Conservation (phyloP, 345 rosid species). For the Turnera subulata region DNA sequence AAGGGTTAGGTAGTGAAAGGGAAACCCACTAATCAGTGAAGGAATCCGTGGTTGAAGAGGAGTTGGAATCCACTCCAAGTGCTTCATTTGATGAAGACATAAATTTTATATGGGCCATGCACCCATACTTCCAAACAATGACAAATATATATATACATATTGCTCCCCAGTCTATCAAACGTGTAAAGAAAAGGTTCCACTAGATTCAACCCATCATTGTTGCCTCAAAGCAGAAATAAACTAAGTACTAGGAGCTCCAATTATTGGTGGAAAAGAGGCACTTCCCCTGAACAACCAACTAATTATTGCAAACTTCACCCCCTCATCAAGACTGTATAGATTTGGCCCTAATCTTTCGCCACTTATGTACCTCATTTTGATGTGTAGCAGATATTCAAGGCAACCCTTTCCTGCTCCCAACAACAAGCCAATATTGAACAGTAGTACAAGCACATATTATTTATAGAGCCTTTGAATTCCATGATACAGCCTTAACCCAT, state of each 20-base stretch:
- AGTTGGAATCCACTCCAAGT: conserved; percentile 91
- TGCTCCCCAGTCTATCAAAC: conserved; percentile 22
- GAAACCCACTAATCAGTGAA: conserved; percentile 60
- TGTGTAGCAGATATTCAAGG: background rate
- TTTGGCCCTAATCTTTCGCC: conserved; percentile 11
- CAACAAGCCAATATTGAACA: background rate
- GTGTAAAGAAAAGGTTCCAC: conserved; percentile 60
- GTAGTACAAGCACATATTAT: conserved; percentile 5
- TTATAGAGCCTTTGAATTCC: conserved; percentile 6
- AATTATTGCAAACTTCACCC: conserved; percentile 12
- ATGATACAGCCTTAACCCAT: conserved; percentile 23
- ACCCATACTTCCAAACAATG: conserved; percentile 53
- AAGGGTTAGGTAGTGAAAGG: conserved; percentile 85
- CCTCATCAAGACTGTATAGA: conserved; percentile 2
- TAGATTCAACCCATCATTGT: conserved; percentile 57
- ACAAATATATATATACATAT: conserved; percentile 18
- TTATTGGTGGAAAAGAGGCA: conserved; percentile 42
- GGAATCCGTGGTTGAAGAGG: conserved; percentile 66
- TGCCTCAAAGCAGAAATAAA: conserved; percentile 32
- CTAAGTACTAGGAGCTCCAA: conserved; percentile 21
- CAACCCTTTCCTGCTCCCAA: conserved; percentile 16
- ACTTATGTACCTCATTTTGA: too few species aligned
- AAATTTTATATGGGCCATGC: conserved; percentile 40
- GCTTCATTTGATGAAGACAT: conserved; percentile 50
- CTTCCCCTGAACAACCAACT: conserved; percentile 22